Conservation (phyloP, 345 rosid species). For the Viola odorata region DNA sequence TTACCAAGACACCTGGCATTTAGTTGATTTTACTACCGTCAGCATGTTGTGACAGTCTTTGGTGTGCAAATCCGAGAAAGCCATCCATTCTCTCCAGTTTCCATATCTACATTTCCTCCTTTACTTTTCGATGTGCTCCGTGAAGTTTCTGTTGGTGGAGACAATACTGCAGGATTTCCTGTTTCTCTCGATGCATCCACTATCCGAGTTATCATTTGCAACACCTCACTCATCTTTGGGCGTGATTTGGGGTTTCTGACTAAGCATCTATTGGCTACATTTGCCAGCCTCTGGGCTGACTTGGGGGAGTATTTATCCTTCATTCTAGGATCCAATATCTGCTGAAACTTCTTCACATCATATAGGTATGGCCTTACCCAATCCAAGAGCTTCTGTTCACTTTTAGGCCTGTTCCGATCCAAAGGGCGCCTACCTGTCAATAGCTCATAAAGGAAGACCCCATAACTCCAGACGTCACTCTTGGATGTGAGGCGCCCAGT, state of each 20-base stretch:
- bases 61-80: constrained; percentile 39
- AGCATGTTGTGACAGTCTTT: constrained; percentile 41
- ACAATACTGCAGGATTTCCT: constrained; percentile 32
- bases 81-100: constrained; percentile 39
- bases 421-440: constrained; percentile 80
- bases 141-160: constrained; percentile 18
- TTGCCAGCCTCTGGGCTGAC: constrained; percentile 58
- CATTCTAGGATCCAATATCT: constrained; percentile 67
- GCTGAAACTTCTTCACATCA: constrained; percentile 46
- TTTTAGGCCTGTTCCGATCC: constrained; percentile 70
- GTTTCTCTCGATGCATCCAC: constrained; percentile 36
- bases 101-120: constrained; percentile 32
- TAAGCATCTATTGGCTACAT: constrained; percentile 69
- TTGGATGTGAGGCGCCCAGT: constrained; percentile 79
- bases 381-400: constrained; percentile 78
- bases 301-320: constrained; percentile 40
- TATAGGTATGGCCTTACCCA: constrained; percentile 79
- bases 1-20: not conserved
- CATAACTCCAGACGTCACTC: constrained; percentile 90
- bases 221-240: constrained; percentile 90
- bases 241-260: constrained; percentile 63
- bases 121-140: constrained; percentile 24
- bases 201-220: constrained; percentile 55
- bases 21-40: constrained; percentile 10
- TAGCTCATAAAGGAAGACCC: constrained; percentile 90